Conservation (phyloP, 2,329 filamentous ascomycete genomes). For the Colletotrichum abscissum region DNA sequence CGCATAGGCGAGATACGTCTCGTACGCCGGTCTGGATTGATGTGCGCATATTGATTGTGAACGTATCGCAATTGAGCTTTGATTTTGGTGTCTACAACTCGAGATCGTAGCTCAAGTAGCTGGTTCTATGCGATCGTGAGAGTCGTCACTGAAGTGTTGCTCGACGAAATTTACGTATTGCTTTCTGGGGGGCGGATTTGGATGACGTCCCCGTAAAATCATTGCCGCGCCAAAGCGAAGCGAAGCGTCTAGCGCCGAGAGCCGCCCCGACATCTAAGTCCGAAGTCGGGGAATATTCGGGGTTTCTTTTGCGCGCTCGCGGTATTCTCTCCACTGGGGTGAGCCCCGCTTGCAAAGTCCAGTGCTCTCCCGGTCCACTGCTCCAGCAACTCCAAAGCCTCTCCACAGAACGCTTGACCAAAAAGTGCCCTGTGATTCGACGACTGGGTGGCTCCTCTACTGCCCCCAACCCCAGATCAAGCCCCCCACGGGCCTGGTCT, state of each 20-base stretch:
- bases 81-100: too few species aligned
- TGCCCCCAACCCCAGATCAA: constrained; percentile 30
- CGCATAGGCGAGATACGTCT: constrained; percentile 47
- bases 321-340: constrained; percentile 23
- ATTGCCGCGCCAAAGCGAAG: constrained; percentile 32
- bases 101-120: neutral
- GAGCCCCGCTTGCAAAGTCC: neutral
- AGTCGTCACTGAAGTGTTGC: neutral
- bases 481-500: constrained; percentile 19
- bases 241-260: constrained; percentile 29
- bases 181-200: neutral
- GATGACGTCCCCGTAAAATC: constrained; percentile 33
- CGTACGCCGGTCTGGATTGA: constrained; percentile 40
- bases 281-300: constrained; percentile 23
- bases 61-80: neutral
- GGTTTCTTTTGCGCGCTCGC: constrained; percentile 9
- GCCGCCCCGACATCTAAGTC: constrained; percentile 24
- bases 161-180: constrained; percentile 14
- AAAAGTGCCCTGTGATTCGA: constrained; percentile 33
- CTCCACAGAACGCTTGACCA: constrained; percentile 23
- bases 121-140: neutral
- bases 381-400: neutral
- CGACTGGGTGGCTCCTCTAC: neutral
- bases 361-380: neutral
- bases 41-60: constrained; percentile 40